Evolutionary conservation across 2,329 filamentous ascomycete genomes (phyloP).

Genomic region (Raffaelea deltoideospora): DNA sequence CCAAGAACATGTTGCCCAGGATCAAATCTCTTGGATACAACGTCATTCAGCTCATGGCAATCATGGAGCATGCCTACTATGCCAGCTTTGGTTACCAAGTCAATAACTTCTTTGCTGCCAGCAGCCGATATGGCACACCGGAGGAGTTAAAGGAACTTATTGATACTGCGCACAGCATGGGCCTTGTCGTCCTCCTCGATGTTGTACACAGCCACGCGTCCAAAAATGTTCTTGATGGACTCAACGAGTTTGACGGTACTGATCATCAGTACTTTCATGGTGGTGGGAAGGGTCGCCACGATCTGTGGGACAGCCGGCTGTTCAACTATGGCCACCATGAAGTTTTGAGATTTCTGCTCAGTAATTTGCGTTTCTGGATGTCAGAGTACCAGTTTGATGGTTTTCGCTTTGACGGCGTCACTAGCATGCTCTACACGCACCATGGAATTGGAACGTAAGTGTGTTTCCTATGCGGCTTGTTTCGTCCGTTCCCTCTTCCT

Average conservation of each 20-base stretch:
- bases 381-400: constrained; percentile 94
- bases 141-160: constrained; percentile 95
- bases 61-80: constrained; percentile 99
- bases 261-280: constrained; percentile 94
- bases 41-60: constrained; percentile 93
- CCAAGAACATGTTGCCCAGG: constrained; percentile 74
- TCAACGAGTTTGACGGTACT: constrained; percentile 91
- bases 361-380: constrained; percentile 98
- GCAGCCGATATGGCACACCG: constrained; percentile 83
- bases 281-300: constrained; percentile 70
- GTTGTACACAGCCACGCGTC: constrained; percentile 97
- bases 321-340: constrained; percentile 97
- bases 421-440: constrained; percentile 92
- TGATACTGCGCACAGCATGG: constrained; percentile 83
- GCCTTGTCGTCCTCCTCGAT: constrained; percentile 80
- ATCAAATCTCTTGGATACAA: constrained; percentile 91
- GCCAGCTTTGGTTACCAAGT: constrained; percentile 98
- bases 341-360: constrained; percentile 86
- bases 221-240: constrained; percentile 87
- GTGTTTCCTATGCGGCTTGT: neutral
- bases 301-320: constrained; percentile 87
- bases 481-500: neutral
- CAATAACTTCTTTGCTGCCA: constrained; percentile 97
- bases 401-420: constrained; percentile 95
- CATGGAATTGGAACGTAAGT: constrained; percentile 92